phyloP scores from a whole-genome alignment of 2,329 filamentous ascomycete species.

The Stemphylium beticola region DNA sequence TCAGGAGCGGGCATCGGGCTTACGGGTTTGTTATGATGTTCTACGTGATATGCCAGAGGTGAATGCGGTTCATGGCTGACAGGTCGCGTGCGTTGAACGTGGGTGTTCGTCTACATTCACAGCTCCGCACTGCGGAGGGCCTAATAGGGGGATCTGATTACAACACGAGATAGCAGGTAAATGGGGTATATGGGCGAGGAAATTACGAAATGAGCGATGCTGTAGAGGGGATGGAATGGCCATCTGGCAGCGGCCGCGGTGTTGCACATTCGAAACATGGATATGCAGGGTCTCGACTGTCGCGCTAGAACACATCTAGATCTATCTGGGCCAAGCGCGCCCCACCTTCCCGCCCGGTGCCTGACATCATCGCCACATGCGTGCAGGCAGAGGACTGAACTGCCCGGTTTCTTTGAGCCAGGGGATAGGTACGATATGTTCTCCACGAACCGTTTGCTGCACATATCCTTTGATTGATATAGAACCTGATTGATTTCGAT shows the following conservation, averaged over 20 bases:
- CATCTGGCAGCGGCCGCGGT: constrained; percentile 16
- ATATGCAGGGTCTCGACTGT: constrained; percentile 27
- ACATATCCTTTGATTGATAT: not conserved
- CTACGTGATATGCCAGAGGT: constrained; percentile 26
- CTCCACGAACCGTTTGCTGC: not conserved
- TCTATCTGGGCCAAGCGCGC: constrained; percentile 20
- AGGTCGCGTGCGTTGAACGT: constrained; percentile 26
- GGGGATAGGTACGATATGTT: constrained; percentile 5
- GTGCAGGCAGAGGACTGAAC: constrained; percentile 10
- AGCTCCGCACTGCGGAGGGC: constrained; percentile 12
- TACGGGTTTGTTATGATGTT: constrained; percentile 24
- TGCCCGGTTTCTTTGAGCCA: constrained; percentile 21
- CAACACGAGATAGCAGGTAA: not conserved
- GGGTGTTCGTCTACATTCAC: constrained; percentile 26
- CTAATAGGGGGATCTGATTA: constrained; percentile 12
- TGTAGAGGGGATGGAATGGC: constrained; percentile 6
- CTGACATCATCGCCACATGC: constrained; percentile 35
- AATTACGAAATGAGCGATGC: constrained; percentile 2
- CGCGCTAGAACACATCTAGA: constrained; percentile 35
- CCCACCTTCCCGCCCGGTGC: constrained; percentile 18
- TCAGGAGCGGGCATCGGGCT: constrained; percentile 23
- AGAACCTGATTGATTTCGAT: not conserved
- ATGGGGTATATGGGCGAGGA: not conserved
- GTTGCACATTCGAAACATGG: constrained; percentile 26
- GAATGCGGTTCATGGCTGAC: constrained; percentile 34